Conservation (phyloP, 257 asterid species). For the Solanum lycopersicoides region DNA sequence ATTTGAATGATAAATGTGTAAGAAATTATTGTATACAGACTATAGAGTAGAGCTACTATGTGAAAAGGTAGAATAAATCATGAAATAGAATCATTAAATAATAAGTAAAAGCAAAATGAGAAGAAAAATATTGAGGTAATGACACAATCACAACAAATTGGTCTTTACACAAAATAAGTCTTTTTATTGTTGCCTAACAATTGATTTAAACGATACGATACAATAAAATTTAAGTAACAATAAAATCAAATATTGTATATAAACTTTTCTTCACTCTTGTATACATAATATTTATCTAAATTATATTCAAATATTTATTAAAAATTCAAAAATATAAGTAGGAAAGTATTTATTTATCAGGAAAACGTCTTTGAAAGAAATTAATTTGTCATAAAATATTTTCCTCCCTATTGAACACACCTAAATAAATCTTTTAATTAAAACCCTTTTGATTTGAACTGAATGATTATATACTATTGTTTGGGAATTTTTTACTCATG, state of each 20-base stretch:
- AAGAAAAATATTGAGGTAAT: background rate
- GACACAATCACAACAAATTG: fast-evolving
- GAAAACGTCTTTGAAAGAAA: no score
- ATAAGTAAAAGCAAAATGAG: background rate
- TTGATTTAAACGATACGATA: background rate
- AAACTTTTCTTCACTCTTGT: background rate
- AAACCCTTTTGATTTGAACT: background rate
- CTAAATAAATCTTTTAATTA: background rate
- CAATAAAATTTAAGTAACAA: background rate
- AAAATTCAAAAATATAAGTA: no score
- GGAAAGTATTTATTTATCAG: no score
- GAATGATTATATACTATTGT: background rate
- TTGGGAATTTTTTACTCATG: background rate
- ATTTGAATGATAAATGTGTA: no score
- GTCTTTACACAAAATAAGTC: background rate
- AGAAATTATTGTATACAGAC: no score
- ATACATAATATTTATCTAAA: fast-evolving
- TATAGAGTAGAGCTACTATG: no score
- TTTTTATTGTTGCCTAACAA: background rate
- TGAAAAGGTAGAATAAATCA: no score
- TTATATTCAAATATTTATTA: background rate
- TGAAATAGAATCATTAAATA: no score
- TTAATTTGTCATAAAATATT: no score
- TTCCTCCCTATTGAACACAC: background rate
- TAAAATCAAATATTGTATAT: background rate